Evolutionary conservation across 257 asterid species (phyloP), one percentile per base, ranked within the genome.

Genomic region (Solanum corneliomulleri): DNA sequence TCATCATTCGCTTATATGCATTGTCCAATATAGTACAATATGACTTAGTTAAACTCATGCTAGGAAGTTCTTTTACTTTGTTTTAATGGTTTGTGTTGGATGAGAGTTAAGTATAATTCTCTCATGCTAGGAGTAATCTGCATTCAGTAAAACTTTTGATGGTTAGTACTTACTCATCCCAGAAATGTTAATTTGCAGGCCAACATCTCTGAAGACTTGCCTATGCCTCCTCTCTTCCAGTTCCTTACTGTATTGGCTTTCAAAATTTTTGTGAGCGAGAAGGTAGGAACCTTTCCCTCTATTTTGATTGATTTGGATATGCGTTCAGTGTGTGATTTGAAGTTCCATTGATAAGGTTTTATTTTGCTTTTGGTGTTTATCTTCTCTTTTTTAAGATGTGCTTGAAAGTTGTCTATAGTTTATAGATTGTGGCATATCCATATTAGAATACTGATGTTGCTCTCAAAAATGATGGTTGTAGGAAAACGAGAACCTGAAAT

Each of bases 141-240:
- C 25, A 78, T 78, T 78, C 25, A 29, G 78, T 74, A 31, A 66
- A 82, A 72, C 87, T 47, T 72, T 58, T 41, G 84, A 52, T 56
- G 71, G 66, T 80, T 10, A 69, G 77, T n/a, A 88, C 84, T 27
- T 84, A 69, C 83, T 60, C 66, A 87, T 86, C 86, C 35, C 86
- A 44, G 82, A 74, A 58, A 13, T 85, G 84, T 87, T 84, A 44
- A 77, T 87, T 85, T 90, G 92, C 94, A 97, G 99, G 94, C 90
- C 83, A 92, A 94, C 88, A 37, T 94, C 88, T 86, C 91, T 1
- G 96, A 92, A 49, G 98, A 92, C 86, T 90, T 95, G 92, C 98
- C 99, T 76, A 94, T 97, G 98, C 99, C 98, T 75, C 94, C 97
- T 76, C 93, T 95, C 85, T 97, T 97, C 92, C 98, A 96, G 92